phyloP scores from a whole-genome alignment of 176 grass and related monocot species.

The Puccinellia tenuiflora region DNA sequence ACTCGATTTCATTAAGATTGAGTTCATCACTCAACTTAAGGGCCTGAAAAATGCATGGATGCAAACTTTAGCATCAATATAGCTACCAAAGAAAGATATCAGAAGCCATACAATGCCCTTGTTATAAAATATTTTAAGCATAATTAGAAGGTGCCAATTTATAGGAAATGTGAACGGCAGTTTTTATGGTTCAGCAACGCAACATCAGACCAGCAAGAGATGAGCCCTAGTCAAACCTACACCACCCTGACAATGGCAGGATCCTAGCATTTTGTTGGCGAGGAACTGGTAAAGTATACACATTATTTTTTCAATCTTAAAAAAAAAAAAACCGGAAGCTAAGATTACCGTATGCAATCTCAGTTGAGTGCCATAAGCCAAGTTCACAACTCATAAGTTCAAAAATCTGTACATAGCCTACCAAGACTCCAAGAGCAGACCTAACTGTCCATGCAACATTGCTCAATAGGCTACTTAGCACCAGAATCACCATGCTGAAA shows the following conservation, averaged over 20 bases:
- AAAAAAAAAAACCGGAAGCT: neutral
- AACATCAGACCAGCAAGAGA: neutral
- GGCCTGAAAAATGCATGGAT: slow-evolving; percentile 44
- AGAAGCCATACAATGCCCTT: neutral
- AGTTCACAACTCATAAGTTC: neutral
- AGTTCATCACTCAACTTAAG: slow-evolving; percentile 94
- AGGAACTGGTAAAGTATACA: too few relatives aligned
- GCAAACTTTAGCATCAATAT: slow-evolving; percentile 1
- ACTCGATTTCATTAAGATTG: slow-evolving; percentile 92
- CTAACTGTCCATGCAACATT: neutral
- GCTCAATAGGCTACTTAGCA: neutral
- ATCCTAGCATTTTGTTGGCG: neutral
- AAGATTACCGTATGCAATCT: neutral
- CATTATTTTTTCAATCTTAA: too few relatives aligned
- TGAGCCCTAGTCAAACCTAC: neutral
- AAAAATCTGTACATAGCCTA: neutral
- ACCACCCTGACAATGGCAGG: neutral
- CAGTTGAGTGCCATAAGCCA: neutral
- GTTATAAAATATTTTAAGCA: neutral
- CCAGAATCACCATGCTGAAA: neutral
- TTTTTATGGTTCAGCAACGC: slow-evolving; percentile 5
- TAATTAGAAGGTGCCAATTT: neutral
- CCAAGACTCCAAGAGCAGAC: slow-evolving; percentile 1
- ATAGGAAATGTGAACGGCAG: neutral
- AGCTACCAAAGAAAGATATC: neutral